Evolutionary conservation across 148 eudicot genomes (phyloP), one percentile per base, ranked within the genome.

Genomic region (Rhododendron ovatum): DNA sequence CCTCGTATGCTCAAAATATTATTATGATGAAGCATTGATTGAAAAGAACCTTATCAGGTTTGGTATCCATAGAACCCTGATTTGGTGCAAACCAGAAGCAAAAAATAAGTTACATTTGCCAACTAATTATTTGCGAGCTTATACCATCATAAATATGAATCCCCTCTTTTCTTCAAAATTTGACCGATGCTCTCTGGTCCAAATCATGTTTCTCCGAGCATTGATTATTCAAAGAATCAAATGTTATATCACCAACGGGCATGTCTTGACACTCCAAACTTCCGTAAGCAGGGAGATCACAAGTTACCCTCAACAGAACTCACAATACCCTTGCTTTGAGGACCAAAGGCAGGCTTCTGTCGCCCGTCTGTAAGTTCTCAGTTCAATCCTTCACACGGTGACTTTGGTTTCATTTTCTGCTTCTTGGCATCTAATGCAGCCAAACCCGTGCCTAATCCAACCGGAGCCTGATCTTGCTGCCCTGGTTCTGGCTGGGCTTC

Each of bases 361-460:
- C 2, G 51, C 81, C 53, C 0, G 2, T 20, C 33, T 24, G 28
- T 35, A 35, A 35, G 24, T 39, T 86, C 47, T 35, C 50, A 35
- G 51, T 39, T n/a, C 33, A 71, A 78, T 48, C 30, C 51, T 69
- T 90, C 89, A 91, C 35, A 88, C 67, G 24, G 85, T 20, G 65
- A 65, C 88, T 87, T 93, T 92, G 35, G 48, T 87, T 94, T 92
- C 22, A 90, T 22, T 88, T 92, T 92, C 78, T 83, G 89, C 91
- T 90, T 95, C 90, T 95, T 93, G 7, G 91, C 37, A 81, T 94
- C 95, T 93, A 94, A 83, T 15, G 96, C 84, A 51, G 86, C 91
- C 76, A 96, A 90, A 17, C 98, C 96, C 5, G 89, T 55, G 47
- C 96, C 98, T 67, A 94, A 84, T 51, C 98, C 98, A 26, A 85